phyloP scores from a whole-genome alignment of 441 rosid genomes.

The Croton setiger region DNA sequence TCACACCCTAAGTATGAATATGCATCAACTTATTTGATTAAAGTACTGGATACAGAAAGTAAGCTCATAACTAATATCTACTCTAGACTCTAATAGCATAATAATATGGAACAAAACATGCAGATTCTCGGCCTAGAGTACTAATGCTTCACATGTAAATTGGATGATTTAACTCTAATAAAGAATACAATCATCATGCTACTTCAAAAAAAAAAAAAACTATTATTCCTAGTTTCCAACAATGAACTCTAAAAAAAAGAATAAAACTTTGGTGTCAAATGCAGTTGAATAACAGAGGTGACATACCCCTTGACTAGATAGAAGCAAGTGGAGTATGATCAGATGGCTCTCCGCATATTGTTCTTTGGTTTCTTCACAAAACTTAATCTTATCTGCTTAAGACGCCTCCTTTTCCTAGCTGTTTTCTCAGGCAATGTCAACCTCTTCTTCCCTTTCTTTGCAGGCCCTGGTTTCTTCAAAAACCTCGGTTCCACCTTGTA shows the following conservation, averaged over 20 bases:
- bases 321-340: constrained; percentile 2
- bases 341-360: constrained; percentile 32
- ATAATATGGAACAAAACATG: background rate
- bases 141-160: background rate
- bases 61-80: background rate
- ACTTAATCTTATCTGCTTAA: constrained; percentile 77
- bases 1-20: background rate
- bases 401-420: constrained; percentile 80
- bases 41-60: background rate
- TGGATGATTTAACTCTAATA: background rate
- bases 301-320: background rate
- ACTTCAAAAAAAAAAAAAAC: constrained; percentile 1
- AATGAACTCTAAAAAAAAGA: constrained; percentile 5
- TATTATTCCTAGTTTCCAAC: constrained; percentile 11
- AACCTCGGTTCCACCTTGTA: constrained; percentile 61
- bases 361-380: constrained; percentile 81
- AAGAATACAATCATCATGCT: background rate
- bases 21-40: background rate
- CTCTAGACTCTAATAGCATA: background rate
- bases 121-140: background rate
- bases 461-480: constrained; percentile 59
- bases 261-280: background rate
- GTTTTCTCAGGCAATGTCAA: constrained; percentile 93
- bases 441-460: constrained; percentile 69
- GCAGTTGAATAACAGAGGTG: constrained; percentile 6